Conservation (phyloP, 1,284 basidiomycete genomes). For the Tylopilus orsonianus region DNA sequence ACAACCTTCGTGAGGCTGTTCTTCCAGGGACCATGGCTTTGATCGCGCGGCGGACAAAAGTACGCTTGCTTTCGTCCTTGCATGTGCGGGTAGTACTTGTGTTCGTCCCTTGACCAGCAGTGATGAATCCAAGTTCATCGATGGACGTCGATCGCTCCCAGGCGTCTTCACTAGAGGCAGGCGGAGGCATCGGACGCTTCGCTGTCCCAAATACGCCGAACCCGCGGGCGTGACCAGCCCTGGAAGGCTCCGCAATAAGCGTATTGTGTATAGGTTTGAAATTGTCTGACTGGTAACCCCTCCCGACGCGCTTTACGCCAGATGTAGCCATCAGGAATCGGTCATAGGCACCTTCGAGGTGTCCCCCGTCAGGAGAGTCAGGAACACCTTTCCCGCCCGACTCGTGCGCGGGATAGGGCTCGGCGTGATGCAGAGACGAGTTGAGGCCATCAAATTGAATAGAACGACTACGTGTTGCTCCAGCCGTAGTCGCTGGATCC, state of each 20-base stretch:
- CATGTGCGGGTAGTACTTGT: slow-evolving; percentile 25
- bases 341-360: slow-evolving; percentile 70
- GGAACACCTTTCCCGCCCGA: slow-evolving; percentile 38
- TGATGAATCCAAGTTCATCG: slow-evolving; percentile 56
- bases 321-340: slow-evolving; percentile 76
- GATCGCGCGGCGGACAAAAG: slow-evolving; percentile 62
- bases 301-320: slow-evolving; percentile 70
- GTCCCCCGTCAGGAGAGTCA: slow-evolving; percentile 56
- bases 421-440: slow-evolving; percentile 57
- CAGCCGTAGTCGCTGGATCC: slow-evolving; percentile 32
- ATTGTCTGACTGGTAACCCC: slow-evolving; percentile 72
- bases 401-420: slow-evolving; percentile 57
- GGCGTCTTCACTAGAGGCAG: slow-evolving; percentile 62
- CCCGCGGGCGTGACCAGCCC: slow-evolving; percentile 37
- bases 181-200: slow-evolving; percentile 59
- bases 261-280: slow-evolving; percentile 36
- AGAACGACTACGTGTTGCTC: slow-evolving; percentile 25
- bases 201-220: slow-evolving; percentile 52
- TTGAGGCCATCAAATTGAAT: slow-evolving; percentile 48
- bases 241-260: slow-evolving; percentile 21
- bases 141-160: slow-evolving; percentile 41
- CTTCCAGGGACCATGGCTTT: slow-evolving; percentile 63
- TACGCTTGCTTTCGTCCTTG: slow-evolving; percentile 50
- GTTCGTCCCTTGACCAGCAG: slow-evolving; percentile 28
- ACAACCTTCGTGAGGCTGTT: slow-evolving; percentile 45